Conservation (phyloP, 441 rosid genomes). For the Erodium trifolium region DNA sequence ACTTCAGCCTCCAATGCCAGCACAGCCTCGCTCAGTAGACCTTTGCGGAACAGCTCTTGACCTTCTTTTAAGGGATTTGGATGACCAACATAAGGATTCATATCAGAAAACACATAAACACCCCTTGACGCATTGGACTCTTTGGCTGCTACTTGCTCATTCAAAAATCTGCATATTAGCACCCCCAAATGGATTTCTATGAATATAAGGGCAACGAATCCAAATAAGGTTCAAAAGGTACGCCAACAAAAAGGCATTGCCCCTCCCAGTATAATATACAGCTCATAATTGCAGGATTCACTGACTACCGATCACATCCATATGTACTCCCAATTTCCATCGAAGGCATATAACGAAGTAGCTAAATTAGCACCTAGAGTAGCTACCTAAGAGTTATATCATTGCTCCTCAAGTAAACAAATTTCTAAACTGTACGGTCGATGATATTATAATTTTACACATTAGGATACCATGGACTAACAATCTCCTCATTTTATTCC, state of each 20-base stretch:
- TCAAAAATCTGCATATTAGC: constrained; percentile 41
- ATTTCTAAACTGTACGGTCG: no score
- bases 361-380: constrained; percentile 5
- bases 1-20: constrained; percentile 99
- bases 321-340: background rate
- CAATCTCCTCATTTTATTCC: constrained; percentile 1
- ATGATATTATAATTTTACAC: no score
- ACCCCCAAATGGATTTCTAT: background rate
- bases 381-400: background rate
- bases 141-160: constrained; percentile 61
- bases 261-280: no score
- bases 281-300: no score
- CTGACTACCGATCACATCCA: no score
- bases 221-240: no score
- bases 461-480: background rate
- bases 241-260: no score
- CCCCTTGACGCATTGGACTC: constrained; percentile 66
- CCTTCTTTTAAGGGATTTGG: constrained; percentile 95
- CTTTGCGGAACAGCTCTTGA: constrained; percentile 86
- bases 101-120: constrained; percentile 88
- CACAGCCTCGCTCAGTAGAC: constrained; percentile 97
- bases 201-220: no score
- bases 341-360: background rate
- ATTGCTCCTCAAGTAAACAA: background rate
- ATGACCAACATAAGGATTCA: constrained; percentile 99